phyloP scores from a whole-genome alignment of 73 alveolate genomes.

The Vitrella brassicaformis region DNA sequence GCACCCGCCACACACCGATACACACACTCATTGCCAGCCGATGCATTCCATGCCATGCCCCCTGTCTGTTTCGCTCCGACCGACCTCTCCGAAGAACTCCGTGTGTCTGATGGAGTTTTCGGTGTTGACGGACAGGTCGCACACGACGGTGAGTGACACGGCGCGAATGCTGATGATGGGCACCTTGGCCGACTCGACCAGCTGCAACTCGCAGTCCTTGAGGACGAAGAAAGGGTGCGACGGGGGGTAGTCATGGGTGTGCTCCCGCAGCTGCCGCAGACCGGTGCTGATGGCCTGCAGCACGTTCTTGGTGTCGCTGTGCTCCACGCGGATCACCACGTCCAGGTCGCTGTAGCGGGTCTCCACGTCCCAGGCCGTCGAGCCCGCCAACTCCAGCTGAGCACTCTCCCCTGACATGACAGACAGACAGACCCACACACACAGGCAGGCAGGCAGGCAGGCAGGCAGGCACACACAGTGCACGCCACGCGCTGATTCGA shows the following conservation, averaged over 20 bases:
- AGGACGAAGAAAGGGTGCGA: too few relatives aligned
- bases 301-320: background rate
- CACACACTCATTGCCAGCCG: too few relatives aligned
- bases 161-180: background rate
- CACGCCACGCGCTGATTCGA: too few relatives aligned
- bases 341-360: background rate
- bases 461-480: too few relatives aligned
- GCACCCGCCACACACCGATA: too few relatives aligned
- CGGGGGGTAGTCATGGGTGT: background rate
- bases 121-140: background rate
- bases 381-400: too few relatives aligned
- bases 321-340: background rate
- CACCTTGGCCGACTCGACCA: background rate
- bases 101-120: background rate
- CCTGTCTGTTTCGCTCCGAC: background rate
- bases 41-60: too few relatives aligned
- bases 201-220: background rate
- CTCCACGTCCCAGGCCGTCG: background rate
- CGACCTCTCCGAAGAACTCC: background rate
- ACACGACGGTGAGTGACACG: background rate
- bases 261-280: too few relatives aligned
- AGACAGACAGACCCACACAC: too few relatives aligned
- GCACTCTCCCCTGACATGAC: too few relatives aligned
- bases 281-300: background rate
- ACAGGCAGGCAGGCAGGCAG: too few relatives aligned